Percentiles rank a stretch among this genome's conserved stretches.
These are phyloP conservation scores for Termitomyces sp. DNA, from an alignment of 768 basidiomycete species.

Conservation along the genomic window DNA sequence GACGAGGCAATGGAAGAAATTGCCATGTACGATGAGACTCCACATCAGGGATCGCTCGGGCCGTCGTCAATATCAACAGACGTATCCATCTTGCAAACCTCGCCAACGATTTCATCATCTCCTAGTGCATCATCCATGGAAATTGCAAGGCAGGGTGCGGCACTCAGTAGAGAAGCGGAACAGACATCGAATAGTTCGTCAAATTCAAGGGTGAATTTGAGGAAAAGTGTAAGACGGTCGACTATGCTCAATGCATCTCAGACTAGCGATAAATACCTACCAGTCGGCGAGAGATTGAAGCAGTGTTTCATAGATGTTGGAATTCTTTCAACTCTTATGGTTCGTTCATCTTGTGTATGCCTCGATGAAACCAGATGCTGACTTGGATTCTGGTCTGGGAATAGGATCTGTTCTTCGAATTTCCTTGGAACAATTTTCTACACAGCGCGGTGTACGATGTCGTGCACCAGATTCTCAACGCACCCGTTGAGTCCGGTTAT, in stretches of 20 bases:
- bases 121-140: conserved; percentile 28
- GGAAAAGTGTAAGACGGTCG: conserved; percentile 51
- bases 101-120: conserved; percentile 26
- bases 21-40: conserved; percentile 64
- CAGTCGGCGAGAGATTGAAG: conserved; percentile 80
- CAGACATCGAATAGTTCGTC: conserved; percentile 21
- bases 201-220: conserved; percentile 34
- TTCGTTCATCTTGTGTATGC: conserved; percentile 32
- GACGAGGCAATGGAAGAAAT: conserved; percentile 85
- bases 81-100: conserved; percentile 31
- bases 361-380: not conserved
- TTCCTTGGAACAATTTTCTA: conserved; percentile 96
- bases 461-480: conserved; percentile 92
- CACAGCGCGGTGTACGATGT: conserved; percentile 97
- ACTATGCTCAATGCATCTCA: conserved; percentile 26
- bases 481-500: conserved; percentile 73
- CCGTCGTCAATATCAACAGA: conserved; percentile 21
- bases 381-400: not conserved
- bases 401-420: conserved; percentile 93
- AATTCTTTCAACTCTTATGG: conserved; percentile 74
- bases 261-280: conserved; percentile 34
- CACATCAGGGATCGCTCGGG: conserved; percentile 24
- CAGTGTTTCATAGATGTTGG: conserved; percentile 68
- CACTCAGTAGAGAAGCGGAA: conserved; percentile 21
- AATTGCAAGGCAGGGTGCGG: conserved; percentile 20